Base-by-base conservation (phyloP, 2,329 filamentous ascomycete genomes). In the Ambrosiella beaveri region DNA sequence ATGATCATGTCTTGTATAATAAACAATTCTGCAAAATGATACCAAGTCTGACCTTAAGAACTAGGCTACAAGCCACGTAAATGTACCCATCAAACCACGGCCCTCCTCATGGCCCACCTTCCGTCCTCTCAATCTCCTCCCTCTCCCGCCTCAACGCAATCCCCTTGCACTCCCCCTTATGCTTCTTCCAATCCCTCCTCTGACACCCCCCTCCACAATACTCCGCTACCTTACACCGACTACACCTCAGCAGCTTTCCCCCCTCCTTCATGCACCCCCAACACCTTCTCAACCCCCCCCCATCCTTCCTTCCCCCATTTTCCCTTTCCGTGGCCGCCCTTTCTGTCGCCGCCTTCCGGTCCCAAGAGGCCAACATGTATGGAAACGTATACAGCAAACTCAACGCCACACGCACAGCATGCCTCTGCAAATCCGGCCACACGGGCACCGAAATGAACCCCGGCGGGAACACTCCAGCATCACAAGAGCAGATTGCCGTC, bases 121-220 rank as follows among this genome's bases (percentile, higher is more conserved):
- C 9, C 39, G 9, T 15, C 9, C 7, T 13, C 17, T 36, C 47
- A 17, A 11, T 19, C 9, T 51, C 12, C 47, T 27, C 47, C 6
- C n/a, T 54, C 52, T 54, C 17, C 15, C 52, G 40, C n/a, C 52
- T 19, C 38, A 37, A 3, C 37, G 13, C 15, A 51, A 51, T 51
- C 47, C 63, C 66, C 54, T 65, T 63, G 54, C 74, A 76, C 61
- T 73, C 71, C 60, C 65, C 67, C 41, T 71, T 66, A 64, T 81
- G 77, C 63, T 68, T 73, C 63, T 71, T 74, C 77, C 77, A 81
- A 59, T 79, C 74, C 62, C 67, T 69, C 65, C 71, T 73, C 69
- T 81, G 78, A 57, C 78, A 82, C 54, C 73, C 71, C 0, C 58
- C 59, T 2, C 73, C 75, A 65, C 78, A 82, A 57, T 81, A 82